Conservation (phyloP, 306 rosid genomes). For the Alnus glutinosa region DNA sequence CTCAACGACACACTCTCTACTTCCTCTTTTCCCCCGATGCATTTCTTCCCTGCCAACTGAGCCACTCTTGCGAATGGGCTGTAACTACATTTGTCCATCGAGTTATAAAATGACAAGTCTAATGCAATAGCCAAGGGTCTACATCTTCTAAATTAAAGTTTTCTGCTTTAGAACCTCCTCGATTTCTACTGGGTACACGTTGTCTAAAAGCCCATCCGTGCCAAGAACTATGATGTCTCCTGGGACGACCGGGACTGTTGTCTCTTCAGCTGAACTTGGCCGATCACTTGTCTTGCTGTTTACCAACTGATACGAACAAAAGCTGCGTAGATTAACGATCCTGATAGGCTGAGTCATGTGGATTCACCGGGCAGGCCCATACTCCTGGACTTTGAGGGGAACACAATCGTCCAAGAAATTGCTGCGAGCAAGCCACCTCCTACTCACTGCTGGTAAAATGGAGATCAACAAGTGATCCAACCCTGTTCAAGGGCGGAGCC, state of each 20-base stretch:
- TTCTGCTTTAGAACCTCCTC: background rate
- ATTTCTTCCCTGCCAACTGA: background rate
- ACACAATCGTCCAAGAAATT: too few relatives aligned
- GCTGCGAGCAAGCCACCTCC: too few relatives aligned
- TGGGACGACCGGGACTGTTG: background rate
- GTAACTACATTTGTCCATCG: background rate
- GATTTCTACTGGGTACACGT: background rate
- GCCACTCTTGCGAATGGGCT: background rate
- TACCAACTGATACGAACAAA: conserved; percentile 16
- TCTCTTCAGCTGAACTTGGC: background rate
- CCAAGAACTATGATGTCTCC: background rate
- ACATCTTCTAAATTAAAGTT: too few relatives aligned
- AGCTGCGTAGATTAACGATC: too few relatives aligned
- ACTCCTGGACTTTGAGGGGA: too few relatives aligned
- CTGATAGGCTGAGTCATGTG: too few relatives aligned
- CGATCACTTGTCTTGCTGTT: background rate
- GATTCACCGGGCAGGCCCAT: too few relatives aligned
- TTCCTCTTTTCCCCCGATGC: background rate
- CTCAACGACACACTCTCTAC: too few relatives aligned
- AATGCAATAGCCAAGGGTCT: background rate
- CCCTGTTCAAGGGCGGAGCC: too few relatives aligned
- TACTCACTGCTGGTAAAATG: too few relatives aligned
- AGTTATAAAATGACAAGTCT: background rate
- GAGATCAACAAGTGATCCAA: too few relatives aligned
- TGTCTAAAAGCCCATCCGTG: background rate